Conservation (phyloP, 768 basidiomycete species). For the Psilocybe cyanescens region DNA sequence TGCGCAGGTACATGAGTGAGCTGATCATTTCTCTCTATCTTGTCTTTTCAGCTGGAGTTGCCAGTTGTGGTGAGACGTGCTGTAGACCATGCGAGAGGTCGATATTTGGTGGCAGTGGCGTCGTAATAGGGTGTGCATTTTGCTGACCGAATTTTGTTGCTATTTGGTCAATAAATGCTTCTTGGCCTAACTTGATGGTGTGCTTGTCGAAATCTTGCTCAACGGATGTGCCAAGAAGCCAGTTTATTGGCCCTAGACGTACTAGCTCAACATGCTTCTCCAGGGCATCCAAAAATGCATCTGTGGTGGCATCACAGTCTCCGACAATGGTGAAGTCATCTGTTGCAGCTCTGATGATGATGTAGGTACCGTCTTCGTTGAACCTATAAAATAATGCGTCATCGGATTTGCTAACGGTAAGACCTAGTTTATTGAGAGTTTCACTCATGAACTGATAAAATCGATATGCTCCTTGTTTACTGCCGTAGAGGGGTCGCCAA, state of each 20-base stretch:
- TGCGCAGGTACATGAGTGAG: no score
- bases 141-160: conserved; percentile 19
- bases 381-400: conserved; percentile 27
- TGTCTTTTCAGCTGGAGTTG: conserved; percentile 3
- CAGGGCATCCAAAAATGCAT: conserved; percentile 15
- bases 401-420: conserved; percentile 1
- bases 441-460: conserved; percentile 32
- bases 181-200: conserved; percentile 27
- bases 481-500: conserved; percentile 33
- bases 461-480: conserved; percentile 34
- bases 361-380: conserved; percentile 11
- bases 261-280: conserved; percentile 23
- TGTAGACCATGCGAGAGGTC: conserved; percentile 17
- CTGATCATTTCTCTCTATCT: neutral
- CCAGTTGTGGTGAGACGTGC: conserved; percentile 8
- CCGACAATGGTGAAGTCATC: conserved; percentile 35
- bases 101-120: conserved; percentile 19
- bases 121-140: conserved; percentile 19
- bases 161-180: conserved; percentile 25
- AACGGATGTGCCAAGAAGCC: conserved; percentile 30
- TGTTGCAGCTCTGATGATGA: conserved; percentile 25
- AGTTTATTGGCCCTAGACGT: conserved; percentile 27
- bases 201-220: conserved; percentile 9
- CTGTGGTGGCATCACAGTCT: conserved; percentile 8
- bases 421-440: conserved; percentile 13